Evolutionary conservation across 352 stramenopile species (phyloP).

Genomic region (Pelagophyceae sp.): DNA sequence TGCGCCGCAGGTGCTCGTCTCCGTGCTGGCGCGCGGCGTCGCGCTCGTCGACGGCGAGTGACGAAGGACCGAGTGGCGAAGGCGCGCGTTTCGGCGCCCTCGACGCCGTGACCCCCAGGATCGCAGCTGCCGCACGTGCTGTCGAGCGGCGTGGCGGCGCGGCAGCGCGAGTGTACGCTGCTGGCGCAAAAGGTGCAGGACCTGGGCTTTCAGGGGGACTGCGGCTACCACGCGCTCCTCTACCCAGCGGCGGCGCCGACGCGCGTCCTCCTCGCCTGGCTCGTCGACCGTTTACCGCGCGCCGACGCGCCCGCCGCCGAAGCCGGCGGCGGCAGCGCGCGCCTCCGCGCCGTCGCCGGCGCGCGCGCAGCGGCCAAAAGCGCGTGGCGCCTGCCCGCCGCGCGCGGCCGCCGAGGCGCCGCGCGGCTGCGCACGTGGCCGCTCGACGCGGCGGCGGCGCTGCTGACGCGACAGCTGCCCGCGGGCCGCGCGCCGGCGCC

Average conservation of each 20-base stretch:
- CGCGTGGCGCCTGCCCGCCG: background rate
- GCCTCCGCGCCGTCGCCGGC: constrained; percentile 3
- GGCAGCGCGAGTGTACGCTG: constrained; percentile 60
- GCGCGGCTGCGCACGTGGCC: background rate
- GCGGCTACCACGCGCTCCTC: constrained; percentile 73
- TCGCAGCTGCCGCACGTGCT: background rate
- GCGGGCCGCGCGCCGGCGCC: background rate
- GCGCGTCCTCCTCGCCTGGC: constrained; percentile 60
- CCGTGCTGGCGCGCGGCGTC: background rate
- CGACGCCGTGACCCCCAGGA: background rate
- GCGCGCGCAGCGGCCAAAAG: background rate
- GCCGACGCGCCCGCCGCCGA: constrained; percentile 14
- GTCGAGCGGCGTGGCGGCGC: constrained; percentile 53
- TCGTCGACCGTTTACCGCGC: constrained; percentile 61
- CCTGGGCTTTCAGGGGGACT: constrained; percentile 64
- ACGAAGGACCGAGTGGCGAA: background rate
- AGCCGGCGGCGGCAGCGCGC: constrained; percentile 21
- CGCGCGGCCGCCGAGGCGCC: background rate
- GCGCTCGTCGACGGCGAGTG: background rate
- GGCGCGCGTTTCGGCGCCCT: background rate
- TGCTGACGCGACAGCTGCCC: background rate
- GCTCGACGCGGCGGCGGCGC: background rate
- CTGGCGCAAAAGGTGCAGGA: constrained; percentile 64
- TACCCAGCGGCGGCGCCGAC: constrained; percentile 71
- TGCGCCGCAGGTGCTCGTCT: background rate